These are phyloP conservation scores for Coemansia sp. DNA, from an alignment of 192 early-diverging fungal species.

Conservation along the genomic window DNA sequence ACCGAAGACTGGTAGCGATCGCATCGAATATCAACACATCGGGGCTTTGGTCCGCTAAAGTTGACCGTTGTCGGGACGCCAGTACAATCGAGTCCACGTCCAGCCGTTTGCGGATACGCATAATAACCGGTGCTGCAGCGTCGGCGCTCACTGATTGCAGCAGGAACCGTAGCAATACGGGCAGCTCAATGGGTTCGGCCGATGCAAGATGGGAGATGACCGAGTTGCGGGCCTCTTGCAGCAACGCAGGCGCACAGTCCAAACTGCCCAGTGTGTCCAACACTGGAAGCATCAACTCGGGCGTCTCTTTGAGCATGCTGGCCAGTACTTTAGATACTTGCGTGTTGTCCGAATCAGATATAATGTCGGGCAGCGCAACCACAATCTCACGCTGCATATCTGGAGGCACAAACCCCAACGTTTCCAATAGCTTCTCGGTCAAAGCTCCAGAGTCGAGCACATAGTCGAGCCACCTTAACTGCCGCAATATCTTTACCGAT, in stretches of 20 bases:
- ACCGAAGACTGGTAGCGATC: conserved; percentile 63
- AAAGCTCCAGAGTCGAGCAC: conserved; percentile 62
- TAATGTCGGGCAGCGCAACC: conserved; percentile 68
- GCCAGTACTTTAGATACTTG: conserved; percentile 63
- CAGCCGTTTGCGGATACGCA: conserved; percentile 59
- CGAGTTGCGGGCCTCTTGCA: conserved; percentile 56
- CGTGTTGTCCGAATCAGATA: conserved; percentile 68
- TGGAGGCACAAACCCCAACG: conserved; percentile 61
- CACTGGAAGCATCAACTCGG: conserved; percentile 65
- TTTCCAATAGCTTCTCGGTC: conserved; percentile 66
- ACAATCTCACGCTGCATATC: conserved; percentile 75
- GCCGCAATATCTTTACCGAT: conserved; percentile 65
- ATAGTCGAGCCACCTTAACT: conserved; percentile 76
- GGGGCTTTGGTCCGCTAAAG: conserved; percentile 18
- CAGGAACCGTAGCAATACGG: conserved; percentile 71
- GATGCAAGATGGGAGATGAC: conserved; percentile 64
- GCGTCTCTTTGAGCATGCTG: conserved; percentile 58
- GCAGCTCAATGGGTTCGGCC: conserved; percentile 68
- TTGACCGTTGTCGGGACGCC: conserved; percentile 8
- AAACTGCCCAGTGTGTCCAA: conserved; percentile 73
- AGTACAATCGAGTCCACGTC: conserved; percentile 64
- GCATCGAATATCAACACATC: conserved; percentile 60
- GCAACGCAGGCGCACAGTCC: conserved; percentile 34
- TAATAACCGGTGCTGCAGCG: conserved; percentile 17
- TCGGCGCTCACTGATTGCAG: conserved; percentile 63